Evolutionary conservation across 495 filamentous ascomycete genomes (phyloP).

Genomic region (Bathelium albidoporum): DNA sequence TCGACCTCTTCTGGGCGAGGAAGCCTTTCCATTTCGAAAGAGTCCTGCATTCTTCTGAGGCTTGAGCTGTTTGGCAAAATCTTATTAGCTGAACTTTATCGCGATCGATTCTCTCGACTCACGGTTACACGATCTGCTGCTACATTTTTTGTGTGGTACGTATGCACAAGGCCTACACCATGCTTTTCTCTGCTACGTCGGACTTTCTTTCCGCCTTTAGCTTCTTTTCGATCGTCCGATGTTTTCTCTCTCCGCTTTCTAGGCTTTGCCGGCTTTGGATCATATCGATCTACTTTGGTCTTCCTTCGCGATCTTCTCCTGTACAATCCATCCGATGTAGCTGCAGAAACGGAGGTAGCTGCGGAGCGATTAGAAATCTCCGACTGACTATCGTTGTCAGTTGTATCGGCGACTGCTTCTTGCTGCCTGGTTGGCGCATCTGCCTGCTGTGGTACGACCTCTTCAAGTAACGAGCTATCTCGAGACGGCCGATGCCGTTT

Average conservation of each 20-base stretch:
- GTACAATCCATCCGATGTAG: conserved; percentile 11
- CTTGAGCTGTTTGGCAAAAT: conserved; percentile 38
- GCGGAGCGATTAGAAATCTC: conserved; percentile 2
- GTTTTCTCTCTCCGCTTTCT: conserved; percentile 22
- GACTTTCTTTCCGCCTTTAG: conserved; percentile 20
- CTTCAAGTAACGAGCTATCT: conserved; percentile 30
- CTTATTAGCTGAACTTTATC: conserved; percentile 41
- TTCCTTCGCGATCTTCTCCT: conserved; percentile 27
- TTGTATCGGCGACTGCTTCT: neutral
- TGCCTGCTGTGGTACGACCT: neutral
- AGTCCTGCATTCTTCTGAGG: conserved; percentile 47
- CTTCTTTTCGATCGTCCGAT: conserved; percentile 15
- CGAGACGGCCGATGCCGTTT: conserved; percentile 21
- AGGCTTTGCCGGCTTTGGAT: conserved; percentile 35
- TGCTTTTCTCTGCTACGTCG: conserved; percentile 28
- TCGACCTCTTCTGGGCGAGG: conserved; percentile 43
- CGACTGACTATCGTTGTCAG: neutral
- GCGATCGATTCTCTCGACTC: neutral
- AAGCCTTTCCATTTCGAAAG: conserved; percentile 61
- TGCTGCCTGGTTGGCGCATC: neutral
- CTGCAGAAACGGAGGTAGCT: neutral
- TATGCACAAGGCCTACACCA: conserved; percentile 45
- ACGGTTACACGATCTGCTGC: conserved; percentile 40
- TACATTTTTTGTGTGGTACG: conserved; percentile 56
- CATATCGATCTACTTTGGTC: conserved; percentile 32